Evolutionary conservation across 495 filamentous ascomycete genomes (phyloP).

Genomic region (Aspergillus hancockii): DNA sequence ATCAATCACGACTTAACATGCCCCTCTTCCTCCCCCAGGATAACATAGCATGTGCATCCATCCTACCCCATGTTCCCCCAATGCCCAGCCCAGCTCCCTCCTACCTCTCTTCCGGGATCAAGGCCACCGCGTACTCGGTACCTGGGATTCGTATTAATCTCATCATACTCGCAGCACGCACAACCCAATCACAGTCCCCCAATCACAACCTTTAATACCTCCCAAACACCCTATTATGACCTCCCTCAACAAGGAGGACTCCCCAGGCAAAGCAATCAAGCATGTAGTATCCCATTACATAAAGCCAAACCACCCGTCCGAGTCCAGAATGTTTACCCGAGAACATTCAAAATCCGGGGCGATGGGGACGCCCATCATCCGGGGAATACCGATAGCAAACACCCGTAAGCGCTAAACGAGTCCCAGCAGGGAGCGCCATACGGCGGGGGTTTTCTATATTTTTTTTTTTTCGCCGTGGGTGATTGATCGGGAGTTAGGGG

Average conservation of each 20-base stretch:
- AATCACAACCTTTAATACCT: too few relatives aligned
- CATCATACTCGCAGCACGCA: background rate
- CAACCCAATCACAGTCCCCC: background rate
- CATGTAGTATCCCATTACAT: background rate
- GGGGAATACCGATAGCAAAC: constrained; percentile 3
- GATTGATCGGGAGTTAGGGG: background rate
- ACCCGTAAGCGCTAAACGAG: background rate
- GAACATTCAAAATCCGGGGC: background rate
- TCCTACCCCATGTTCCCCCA: background rate
- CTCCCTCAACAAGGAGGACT: background rate
- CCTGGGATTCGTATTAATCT: background rate
- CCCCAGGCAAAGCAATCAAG: background rate
- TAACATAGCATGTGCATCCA: background rate
- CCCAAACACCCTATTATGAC: background rate
- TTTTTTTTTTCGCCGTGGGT: background rate
- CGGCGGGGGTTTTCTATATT: background rate
- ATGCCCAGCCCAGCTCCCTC: too few relatives aligned
- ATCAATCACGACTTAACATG: too few relatives aligned
- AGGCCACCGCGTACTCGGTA: background rate
- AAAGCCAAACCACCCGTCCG: constrained; percentile 3
- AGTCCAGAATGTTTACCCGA: constrained; percentile 25
- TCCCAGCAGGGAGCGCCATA: background rate
- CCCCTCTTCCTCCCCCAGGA: too few relatives aligned
- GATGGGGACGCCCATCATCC: background rate
- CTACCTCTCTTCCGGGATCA: background rate